phyloP scores from a whole-genome alignment of 2,329 filamentous ascomycete species.

The Sphaerulina musiva region DNA sequence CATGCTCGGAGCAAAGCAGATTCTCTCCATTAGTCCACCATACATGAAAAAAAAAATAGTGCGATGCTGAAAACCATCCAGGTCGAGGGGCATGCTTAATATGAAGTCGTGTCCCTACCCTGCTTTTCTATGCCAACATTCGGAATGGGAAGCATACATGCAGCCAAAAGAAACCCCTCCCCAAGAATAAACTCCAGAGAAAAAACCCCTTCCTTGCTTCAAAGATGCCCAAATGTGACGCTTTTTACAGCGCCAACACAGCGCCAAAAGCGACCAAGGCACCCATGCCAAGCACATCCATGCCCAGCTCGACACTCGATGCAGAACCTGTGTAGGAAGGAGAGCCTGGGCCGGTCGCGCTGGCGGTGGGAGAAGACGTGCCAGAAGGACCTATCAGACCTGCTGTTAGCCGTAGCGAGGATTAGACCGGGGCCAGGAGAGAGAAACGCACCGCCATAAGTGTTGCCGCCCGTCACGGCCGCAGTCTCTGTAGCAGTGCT shows the following conservation, averaged over 20 bases:
- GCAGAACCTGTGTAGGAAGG: constrained; percentile 18
- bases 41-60: background rate
- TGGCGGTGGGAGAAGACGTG: constrained; percentile 8
- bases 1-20: background rate
- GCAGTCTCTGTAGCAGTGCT: constrained; percentile 2
- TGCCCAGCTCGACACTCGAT: constrained; percentile 18
- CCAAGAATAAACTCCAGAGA: background rate
- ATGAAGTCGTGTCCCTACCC: background rate
- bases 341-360: constrained; percentile 10
- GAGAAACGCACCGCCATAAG: constrained; percentile 11
- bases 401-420: constrained; percentile 12
- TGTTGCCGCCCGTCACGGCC: constrained; percentile 5
- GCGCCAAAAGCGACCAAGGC: constrained; percentile 26
- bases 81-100: background rate
- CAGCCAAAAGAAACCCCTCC: background rate
- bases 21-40: background rate
- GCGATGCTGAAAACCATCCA: background rate
- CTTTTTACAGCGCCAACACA: constrained; percentile 22
- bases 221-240: background rate
- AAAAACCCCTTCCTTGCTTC: background rate
- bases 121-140: background rate
- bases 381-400: background rate
- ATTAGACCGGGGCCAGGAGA: background rate
- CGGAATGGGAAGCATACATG: background rate
- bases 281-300: constrained; percentile 24